These are phyloP conservation scores for Schizothecium vesticola DNA, from an alignment of 495 filamentous ascomycete species.

Conservation along the genomic window DNA sequence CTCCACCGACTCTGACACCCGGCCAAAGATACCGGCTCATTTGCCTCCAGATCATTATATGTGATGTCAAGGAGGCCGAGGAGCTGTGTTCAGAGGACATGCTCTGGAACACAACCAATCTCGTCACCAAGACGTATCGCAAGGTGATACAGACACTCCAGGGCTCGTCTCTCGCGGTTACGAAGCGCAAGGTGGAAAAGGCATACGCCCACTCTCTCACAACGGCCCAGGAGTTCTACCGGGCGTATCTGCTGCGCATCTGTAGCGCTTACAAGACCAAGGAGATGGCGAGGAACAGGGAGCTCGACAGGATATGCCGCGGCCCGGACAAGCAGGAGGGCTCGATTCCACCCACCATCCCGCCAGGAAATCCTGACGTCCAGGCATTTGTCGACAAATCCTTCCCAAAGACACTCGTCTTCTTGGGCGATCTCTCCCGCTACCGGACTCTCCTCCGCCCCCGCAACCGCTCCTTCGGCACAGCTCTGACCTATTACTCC, in stretches of 20 bases:
- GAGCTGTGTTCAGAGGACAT: slow-evolving; percentile 23
- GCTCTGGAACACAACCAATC: slow-evolving; percentile 75
- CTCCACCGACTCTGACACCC: slow-evolving; percentile 19
- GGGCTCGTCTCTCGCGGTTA: slow-evolving; percentile 57
- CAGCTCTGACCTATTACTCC: slow-evolving; percentile 77
- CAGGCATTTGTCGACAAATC: slow-evolving; percentile 58
- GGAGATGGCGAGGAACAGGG: slow-evolving; percentile 65
- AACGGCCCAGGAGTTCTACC: slow-evolving; percentile 79
- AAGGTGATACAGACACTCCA: slow-evolving; percentile 48
- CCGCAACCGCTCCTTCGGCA: slow-evolving; percentile 70
- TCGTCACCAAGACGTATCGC: slow-evolving; percentile 71
- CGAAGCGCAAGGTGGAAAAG: slow-evolving; percentile 72
- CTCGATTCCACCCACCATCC: neutral
- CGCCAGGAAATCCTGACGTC: slow-evolving; percentile 35
- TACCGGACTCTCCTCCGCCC: slow-evolving; percentile 56
- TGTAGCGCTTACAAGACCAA: slow-evolving; percentile 66
- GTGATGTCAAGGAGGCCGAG: slow-evolving; percentile 67
- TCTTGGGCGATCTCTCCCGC: slow-evolving; percentile 83
- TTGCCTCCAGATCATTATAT: slow-evolving; percentile 66
- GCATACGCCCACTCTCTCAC: slow-evolving; percentile 80
- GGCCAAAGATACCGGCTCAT: slow-evolving; percentile 57
- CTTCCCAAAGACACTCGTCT: slow-evolving; percentile 79
- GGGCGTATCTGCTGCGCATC: slow-evolving; percentile 72
- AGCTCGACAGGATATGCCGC: neutral
- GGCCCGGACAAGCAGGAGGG: neutral